phyloP scores from a whole-genome alignment of 192 early-diverging fungal species.

The Neocallimastix lanati region DNA sequence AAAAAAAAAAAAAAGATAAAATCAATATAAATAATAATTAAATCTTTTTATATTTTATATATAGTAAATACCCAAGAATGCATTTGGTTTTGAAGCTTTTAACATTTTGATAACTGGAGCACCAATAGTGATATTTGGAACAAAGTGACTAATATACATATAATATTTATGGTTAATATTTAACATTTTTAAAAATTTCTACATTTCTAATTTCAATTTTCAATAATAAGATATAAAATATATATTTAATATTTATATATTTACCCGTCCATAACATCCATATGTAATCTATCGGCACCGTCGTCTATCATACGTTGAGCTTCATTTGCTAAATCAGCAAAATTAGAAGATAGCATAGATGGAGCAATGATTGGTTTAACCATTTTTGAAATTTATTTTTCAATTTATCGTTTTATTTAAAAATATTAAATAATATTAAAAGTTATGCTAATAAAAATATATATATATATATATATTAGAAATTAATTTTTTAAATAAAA shows the following conservation, averaged over 20 bases:
- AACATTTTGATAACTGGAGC: slow-evolving; percentile 78
- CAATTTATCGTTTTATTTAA: too few species aligned
- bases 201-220: too few species aligned
- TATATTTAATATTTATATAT: background rate
- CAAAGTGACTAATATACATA: slow-evolving; percentile 56
- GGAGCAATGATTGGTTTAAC: slow-evolving; percentile 70
- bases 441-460: too few species aligned
- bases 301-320: slow-evolving; percentile 68
- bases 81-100: slow-evolving; percentile 59
- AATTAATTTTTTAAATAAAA: too few species aligned
- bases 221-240: too few species aligned
- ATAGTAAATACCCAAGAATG: slow-evolving; percentile 51
- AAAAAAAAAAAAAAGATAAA: too few species aligned
- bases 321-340: slow-evolving; percentile 66
- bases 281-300: slow-evolving; percentile 84
- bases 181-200: too few species aligned
- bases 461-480: too few species aligned
- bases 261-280: slow-evolving; percentile 90
- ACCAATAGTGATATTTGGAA: slow-evolving; percentile 89
- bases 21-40: too few species aligned
- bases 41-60: too few species aligned
- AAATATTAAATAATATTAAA: too few species aligned
- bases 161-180: too few species aligned
- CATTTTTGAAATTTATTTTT: slow-evolving; percentile 12
- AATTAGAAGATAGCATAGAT: slow-evolving; percentile 79